Conservation (phyloP, 2,329 filamentous ascomycete species). For the Talaromyces sp. region DNA sequence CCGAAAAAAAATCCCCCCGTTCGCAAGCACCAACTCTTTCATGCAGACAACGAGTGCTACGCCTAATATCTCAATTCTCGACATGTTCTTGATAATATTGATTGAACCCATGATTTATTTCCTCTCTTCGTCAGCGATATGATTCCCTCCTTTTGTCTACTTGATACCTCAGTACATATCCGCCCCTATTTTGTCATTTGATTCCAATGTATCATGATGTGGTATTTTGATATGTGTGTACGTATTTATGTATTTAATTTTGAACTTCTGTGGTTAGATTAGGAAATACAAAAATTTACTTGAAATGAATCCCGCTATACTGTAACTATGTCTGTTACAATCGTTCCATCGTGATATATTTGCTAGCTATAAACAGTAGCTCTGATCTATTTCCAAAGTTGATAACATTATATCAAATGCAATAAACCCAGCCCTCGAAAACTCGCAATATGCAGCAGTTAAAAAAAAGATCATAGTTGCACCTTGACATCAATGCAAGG, state of each 20-base stretch:
- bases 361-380: neutral
- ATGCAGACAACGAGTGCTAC: neutral
- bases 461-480: constrained; percentile 55
- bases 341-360: neutral
- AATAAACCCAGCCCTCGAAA: neutral
- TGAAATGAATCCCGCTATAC: neutral
- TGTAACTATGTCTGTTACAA: neutral
- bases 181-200: constrained; percentile 2
- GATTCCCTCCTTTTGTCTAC: constrained; percentile 14
- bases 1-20: neutral
- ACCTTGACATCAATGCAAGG: constrained; percentile 89
- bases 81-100: constrained; percentile 11
- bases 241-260: constrained; percentile 6
- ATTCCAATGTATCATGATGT: constrained; percentile 2
- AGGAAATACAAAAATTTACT: neutral
- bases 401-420: neutral
- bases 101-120: constrained; percentile 10
- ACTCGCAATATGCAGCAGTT: neutral
- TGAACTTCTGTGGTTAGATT: neutral
- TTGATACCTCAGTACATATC: constrained; percentile 20
- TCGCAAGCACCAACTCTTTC: neutral
- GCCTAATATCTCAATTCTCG: constrained; percentile 8
- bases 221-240: constrained; percentile 7
- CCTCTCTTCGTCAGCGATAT: constrained; percentile 17
- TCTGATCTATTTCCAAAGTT: neutral